Conservation (phyloP, 148 eudicot species). For the Nepenthes mirabilis region DNA sequence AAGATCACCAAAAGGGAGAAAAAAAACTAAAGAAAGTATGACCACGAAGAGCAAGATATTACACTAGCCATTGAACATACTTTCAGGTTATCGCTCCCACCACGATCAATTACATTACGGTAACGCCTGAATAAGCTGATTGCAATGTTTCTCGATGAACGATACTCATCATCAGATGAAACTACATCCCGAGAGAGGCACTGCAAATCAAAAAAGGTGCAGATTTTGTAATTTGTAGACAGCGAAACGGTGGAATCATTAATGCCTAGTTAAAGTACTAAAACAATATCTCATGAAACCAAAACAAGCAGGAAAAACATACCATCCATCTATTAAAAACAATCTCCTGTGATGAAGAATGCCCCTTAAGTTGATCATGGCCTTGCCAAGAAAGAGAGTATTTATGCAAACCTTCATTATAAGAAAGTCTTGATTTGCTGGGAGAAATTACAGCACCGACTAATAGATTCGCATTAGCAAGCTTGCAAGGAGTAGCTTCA, state of each 20-base stretch:
- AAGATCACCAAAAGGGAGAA: neutral
- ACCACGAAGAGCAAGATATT: neutral
- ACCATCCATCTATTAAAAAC: conserved; percentile 68
- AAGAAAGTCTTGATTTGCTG: neutral
- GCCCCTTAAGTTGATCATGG: conserved; percentile 23
- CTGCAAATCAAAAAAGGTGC: conserved; percentile 20
- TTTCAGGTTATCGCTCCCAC: conserved; percentile 85
- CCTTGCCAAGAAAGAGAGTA: conserved; percentile 32
- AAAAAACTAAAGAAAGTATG: neutral
- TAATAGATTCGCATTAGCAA: conserved; percentile 18
- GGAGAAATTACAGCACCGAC: neutral
- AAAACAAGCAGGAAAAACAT: neutral
- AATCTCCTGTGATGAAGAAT: conserved; percentile 27
- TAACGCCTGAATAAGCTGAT: conserved; percentile 79
- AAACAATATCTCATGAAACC: neutral
- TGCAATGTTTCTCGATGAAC: conserved; percentile 93
- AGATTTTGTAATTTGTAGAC: neutral
- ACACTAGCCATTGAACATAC: conserved; percentile 15
- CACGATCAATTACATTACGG: conserved; percentile 67
- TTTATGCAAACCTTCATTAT: conserved; percentile 22
- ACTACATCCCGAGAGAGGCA: conserved; percentile 49
- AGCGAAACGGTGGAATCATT: neutral
- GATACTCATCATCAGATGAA: conserved; percentile 77
- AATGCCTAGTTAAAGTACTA: neutral
- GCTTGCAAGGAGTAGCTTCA: conserved; percentile 27